Evolutionary conservation across 2,329 filamentous ascomycete genomes (phyloP), one percentile per base, ranked within the genome.

Genomic region (Fusarium xyrophilum): DNA sequence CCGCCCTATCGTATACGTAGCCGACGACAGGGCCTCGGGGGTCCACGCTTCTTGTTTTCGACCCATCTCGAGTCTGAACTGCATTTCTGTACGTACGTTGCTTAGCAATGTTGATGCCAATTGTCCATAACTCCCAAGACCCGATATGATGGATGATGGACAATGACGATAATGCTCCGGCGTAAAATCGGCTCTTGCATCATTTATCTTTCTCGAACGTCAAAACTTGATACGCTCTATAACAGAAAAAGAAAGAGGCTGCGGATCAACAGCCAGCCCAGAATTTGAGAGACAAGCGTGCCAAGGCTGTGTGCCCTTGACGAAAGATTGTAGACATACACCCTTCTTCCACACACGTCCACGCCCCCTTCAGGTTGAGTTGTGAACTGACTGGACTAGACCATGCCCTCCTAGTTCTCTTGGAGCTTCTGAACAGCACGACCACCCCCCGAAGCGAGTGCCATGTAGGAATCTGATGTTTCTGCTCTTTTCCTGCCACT

Each of bases 401-500:
- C 70, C 57, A 62, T 54, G 65, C 56, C 56, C 61, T 69, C 40
- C 56, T 59, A 59, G 50, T 63, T 58, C 56, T 42, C 55, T 42
- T 60, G 48, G 48, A 56, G 64, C 56, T 51, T 60, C 65, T 60
- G 55, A 53, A 52, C 46, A 63, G 28, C 39, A 52, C 39, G 56
- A 68, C 64, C 63, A 69, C 69, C 70, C 67, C 63, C 59, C 46
- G 30, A 66, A 60, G 42, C 48, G 56, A 69, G 63, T 62, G 67
- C 40, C 35, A 67, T 71, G 66, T 64, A 63, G 58, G 60, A 68
- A 67, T 70, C 64, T 70, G 71, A 72, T 70, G 67, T 68, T 72
- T 65, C 69, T 60, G 69, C 67, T 70, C 59, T 71, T 66, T 54
- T 52, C 52, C 44, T 57, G 51, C 66, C 67, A 65, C 62, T 60